Conservation (phyloP, 2,329 filamentous ascomycete species). For the Curvularia lunata region DNA sequence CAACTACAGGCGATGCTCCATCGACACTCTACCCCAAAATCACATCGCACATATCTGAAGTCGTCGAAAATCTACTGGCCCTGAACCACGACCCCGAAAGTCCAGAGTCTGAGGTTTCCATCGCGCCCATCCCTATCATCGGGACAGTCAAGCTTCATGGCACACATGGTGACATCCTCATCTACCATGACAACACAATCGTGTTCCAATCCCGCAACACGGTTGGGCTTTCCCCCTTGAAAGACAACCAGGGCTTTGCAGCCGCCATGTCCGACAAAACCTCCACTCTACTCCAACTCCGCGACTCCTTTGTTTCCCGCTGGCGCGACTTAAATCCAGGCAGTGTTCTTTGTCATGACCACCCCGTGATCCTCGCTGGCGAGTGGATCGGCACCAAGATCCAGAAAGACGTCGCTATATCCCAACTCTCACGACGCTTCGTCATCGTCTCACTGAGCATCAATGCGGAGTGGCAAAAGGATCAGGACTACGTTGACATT, state of each 20-base stretch:
- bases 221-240: conserved; percentile 18
- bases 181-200: conserved; percentile 10
- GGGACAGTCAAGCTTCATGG: conserved; percentile 46
- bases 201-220: conserved; percentile 27
- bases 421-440: not conserved
- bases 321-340: not conserved
- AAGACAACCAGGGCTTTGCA: conserved; percentile 36
- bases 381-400: not conserved
- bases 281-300: not conserved
- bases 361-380: not conserved
- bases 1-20: not conserved
- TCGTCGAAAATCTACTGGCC: conserved; percentile 23
- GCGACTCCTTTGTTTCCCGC: not conserved
- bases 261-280: not conserved
- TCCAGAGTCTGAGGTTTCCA: not conserved
- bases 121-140: conserved; percentile 27
- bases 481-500: not conserved
- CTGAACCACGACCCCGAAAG: conserved; percentile 14
- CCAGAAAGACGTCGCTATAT: not conserved
- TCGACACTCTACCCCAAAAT: conserved; percentile 41
- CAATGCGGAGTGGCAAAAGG: not conserved
- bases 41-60: conserved; percentile 29
- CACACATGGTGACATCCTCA: conserved; percentile 42
- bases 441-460: not conserved
- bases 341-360: not conserved